Conservation (phyloP, 176 grass and related monocot genomes). For the Hsuehochloa calcarea region DNA sequence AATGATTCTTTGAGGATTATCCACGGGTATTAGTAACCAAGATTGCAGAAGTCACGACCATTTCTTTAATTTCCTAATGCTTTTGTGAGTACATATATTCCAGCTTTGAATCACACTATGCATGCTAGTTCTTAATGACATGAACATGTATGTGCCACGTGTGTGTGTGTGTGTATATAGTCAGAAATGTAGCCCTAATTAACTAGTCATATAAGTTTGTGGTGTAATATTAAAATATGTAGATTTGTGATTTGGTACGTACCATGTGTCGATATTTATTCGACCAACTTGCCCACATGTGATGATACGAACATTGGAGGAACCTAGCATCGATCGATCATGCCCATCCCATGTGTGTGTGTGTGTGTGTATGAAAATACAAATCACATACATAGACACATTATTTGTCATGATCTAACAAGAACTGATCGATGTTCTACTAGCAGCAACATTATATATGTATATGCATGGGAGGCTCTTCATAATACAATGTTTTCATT, state of each 20-base stretch:
- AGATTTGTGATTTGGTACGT: slow-evolving; percentile 36
- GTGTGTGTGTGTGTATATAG: slow-evolving; percentile 20
- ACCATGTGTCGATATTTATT: slow-evolving; percentile 46
- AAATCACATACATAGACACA: too few relatives aligned
- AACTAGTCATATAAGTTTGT: neutral
- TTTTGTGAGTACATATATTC: neutral
- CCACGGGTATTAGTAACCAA: neutral
- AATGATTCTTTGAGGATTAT: neutral
- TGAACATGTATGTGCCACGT: slow-evolving; percentile 35
- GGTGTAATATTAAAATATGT: slow-evolving; percentile 13
- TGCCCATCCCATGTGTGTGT: slow-evolving; percentile 10
- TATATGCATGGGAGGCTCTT: neutral
- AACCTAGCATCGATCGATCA: slow-evolving; percentile 11
- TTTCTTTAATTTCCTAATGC: slow-evolving; percentile 22
- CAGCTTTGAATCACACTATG: neutral
- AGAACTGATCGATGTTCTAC: neutral
- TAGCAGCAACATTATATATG: neutral
- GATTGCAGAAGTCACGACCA: slow-evolving; percentile 19
- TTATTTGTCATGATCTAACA: too few relatives aligned
- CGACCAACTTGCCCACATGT: slow-evolving; percentile 35
- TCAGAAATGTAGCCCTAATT: neutral
- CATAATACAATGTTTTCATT: neutral
- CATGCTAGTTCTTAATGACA: neutral
- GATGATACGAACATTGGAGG: slow-evolving; percentile 30
- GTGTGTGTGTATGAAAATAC: too few relatives aligned